Percentiles rank a stretch among this genome's conserved stretches.
Evolutionary conservation across 805 yeast genomes (phyloP).

Genomic region (Saccharomycopsis selenospora): DNA sequence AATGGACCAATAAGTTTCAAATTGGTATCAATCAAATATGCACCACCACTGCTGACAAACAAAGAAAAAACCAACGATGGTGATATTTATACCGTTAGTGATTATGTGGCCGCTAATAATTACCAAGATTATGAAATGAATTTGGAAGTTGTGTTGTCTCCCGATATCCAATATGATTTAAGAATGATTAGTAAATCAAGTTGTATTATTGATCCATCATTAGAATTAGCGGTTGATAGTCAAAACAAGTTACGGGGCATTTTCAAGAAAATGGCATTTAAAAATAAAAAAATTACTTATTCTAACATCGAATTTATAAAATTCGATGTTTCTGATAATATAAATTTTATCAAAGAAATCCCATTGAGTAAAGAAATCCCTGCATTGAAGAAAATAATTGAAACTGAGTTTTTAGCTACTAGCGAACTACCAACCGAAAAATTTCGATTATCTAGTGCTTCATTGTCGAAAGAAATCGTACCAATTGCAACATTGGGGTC

Average conservation of each 20-base stretch:
- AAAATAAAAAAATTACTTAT: not conserved
- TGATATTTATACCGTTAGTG: slow-evolving; percentile 19
- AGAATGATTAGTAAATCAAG: not conserved
- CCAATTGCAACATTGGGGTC: slow-evolving; percentile 26
- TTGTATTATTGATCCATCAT: not conserved
- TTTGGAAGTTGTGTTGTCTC: slow-evolving; percentile 27
- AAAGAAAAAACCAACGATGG: not conserved
- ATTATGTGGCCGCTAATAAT: slow-evolving; percentile 19
- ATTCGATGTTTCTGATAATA: slow-evolving; percentile 24
- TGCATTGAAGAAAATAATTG: not conserved
- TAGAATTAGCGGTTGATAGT: not conserved
- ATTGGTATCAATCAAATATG: slow-evolving; percentile 7
- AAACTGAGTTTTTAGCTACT: not conserved
- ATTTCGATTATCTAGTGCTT: not conserved
- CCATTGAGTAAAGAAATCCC: not conserved
- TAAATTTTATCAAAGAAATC: slow-evolving; percentile 23
- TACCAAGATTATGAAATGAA: slow-evolving; percentile 31
- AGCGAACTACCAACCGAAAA: too few relatives aligned
- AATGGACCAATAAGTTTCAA: slow-evolving; percentile 12
- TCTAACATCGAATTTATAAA: slow-evolving; percentile 1
- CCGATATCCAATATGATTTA: not conserved
- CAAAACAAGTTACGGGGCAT: not conserved
- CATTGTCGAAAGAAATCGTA: slow-evolving; percentile 8
- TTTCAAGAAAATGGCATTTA: not conserved
- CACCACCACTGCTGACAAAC: not conserved